phyloP scores from a whole-genome alignment of 139 green algal species.

The Edaphochlamys debaryana region DNA sequence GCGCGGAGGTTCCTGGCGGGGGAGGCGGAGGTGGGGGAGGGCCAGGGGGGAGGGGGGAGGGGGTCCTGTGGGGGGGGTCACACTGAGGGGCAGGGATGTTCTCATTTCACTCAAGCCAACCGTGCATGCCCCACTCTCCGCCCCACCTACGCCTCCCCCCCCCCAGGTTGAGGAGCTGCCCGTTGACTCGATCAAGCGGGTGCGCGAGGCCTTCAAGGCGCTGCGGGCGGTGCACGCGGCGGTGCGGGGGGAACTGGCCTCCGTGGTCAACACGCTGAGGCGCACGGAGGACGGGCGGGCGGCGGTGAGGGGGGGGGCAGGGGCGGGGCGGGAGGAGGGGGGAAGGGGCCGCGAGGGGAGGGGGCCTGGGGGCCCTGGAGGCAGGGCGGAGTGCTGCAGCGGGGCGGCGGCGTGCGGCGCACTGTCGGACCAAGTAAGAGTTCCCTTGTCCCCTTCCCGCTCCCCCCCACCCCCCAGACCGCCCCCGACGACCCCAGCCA shows the following conservation, averaged over 20 bases:
- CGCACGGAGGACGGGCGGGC: not conserved
- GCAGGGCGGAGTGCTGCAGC: not conserved
- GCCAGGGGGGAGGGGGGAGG: too few relatives aligned
- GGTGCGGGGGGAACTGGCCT: slow-evolving; percentile 20
- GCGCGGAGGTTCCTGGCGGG: slow-evolving; percentile 52
- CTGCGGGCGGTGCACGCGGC: slow-evolving; percentile 53
- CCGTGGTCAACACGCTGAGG: slow-evolving; percentile 33
- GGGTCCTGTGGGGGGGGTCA: too few relatives aligned
- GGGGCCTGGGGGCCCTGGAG: not conserved
- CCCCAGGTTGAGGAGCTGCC: slow-evolving; percentile 76
- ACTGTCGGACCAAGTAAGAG: too few relatives aligned
- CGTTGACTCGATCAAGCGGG: slow-evolving; percentile 69
- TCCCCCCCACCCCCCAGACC: not conserved
- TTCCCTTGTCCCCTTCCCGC: too few relatives aligned
- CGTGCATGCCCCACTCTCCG: too few relatives aligned
- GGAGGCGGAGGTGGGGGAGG: slow-evolving; percentile 55
- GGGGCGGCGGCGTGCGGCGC: not conserved
- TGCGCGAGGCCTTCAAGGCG: slow-evolving; percentile 73
- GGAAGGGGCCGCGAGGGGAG: not conserved
- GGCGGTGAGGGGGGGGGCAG: not conserved
- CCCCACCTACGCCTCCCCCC: too few relatives aligned
- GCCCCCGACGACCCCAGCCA: not conserved
- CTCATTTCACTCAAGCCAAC: too few relatives aligned
- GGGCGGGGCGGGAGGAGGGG: too few relatives aligned
- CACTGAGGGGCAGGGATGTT: too few relatives aligned